Evolutionary conservation across 1,284 basidiomycete genomes (phyloP).

Genomic region (Ceratobasidium sp.): DNA sequence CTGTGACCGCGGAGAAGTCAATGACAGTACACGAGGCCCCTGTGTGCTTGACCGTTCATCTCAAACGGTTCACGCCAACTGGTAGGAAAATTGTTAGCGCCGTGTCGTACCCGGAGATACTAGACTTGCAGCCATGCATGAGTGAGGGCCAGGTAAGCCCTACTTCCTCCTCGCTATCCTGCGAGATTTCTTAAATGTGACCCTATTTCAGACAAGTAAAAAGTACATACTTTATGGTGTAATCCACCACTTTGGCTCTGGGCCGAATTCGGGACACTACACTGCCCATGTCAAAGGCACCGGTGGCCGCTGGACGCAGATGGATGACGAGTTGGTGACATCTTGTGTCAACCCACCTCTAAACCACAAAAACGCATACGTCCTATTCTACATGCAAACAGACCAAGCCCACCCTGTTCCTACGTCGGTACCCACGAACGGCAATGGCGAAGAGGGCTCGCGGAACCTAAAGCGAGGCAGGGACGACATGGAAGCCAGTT

Average conservation of each 20-base stretch:
- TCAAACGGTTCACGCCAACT: conserved; percentile 93
- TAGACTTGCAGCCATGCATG: conserved; percentile 87
- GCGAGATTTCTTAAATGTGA: conserved; percentile 3
- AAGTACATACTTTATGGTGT: conserved; percentile 92
- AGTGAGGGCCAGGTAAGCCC: conserved; percentile 69
- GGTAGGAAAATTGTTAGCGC: conserved; percentile 86
- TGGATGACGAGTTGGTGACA: conserved; percentile 89
- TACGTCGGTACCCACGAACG: neutral
- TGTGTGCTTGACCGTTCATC: conserved; percentile 91
- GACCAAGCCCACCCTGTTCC: conserved; percentile 14
- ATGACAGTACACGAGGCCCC: conserved; percentile 92
- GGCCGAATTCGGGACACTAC: conserved; percentile 97
- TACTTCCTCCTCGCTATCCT: neutral
- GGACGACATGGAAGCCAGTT: conserved; percentile 20
- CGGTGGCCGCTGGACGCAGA: conserved; percentile 84
- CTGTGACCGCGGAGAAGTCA: conserved; percentile 86
- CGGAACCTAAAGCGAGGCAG: conserved; percentile 8
- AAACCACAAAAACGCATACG: conserved; percentile 85
- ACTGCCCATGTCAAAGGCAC: conserved; percentile 84
- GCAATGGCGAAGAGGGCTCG: neutral
- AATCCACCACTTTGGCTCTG: conserved; percentile 91
- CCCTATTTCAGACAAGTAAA: conserved; percentile 62
- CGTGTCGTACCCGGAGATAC: conserved; percentile 80
- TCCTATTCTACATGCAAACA: conserved; percentile 84
- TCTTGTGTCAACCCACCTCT: conserved; percentile 58